Percentiles rank a stretch among this genome's conserved stretches.
phyloP scores from a whole-genome alignment of 257 asterid genomes.

The Verbena officinalis region DNA sequence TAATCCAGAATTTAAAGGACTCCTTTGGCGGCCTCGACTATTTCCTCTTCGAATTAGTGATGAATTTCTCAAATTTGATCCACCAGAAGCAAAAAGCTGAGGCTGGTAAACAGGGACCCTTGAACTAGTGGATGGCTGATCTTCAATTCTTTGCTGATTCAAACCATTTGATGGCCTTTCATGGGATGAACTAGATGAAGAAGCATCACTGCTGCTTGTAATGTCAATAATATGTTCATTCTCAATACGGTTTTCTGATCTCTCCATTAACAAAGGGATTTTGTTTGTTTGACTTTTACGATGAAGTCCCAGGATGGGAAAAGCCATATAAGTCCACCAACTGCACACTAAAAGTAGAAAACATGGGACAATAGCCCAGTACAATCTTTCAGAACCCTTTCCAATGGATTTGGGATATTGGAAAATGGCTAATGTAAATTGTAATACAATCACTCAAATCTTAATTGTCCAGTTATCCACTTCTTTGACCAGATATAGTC shows the following conservation, averaged over 20 bases:
- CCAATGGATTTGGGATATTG: constrained; percentile 7
- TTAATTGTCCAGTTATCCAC: not conserved
- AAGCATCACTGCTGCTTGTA: constrained; percentile 53
- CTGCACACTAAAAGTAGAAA: constrained; percentile 38
- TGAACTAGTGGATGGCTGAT: constrained; percentile 66
- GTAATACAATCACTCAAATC: constrained; percentile 17
- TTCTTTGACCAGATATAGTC: constrained; percentile 18
- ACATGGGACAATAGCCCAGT: constrained; percentile 47
- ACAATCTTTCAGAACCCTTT: constrained; percentile 24
- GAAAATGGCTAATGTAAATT: not conserved
- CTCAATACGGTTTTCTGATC: constrained; percentile 38
- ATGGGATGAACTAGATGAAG: constrained; percentile 58
- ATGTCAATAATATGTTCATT: constrained; percentile 71
- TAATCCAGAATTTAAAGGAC: constrained; percentile 77
- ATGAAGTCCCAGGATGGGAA: constrained; percentile 63
- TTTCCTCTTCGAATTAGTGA: constrained; percentile 68
- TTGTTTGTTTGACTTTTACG: constrained; percentile 54
- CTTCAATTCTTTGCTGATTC: constrained; percentile 54
- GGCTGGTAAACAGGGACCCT: constrained; percentile 56
- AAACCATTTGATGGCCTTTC: constrained; percentile 47
- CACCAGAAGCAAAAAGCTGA: constrained; percentile 51
- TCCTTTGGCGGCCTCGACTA: constrained; percentile 68
- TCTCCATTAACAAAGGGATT: constrained; percentile 70
- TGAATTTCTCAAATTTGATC: constrained; percentile 60
- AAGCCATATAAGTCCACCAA: constrained; percentile 60